Evolutionary conservation across 2,329 filamentous ascomycete genomes (phyloP).

Genomic region (Chrysoporthe deuterocubensis): DNA sequence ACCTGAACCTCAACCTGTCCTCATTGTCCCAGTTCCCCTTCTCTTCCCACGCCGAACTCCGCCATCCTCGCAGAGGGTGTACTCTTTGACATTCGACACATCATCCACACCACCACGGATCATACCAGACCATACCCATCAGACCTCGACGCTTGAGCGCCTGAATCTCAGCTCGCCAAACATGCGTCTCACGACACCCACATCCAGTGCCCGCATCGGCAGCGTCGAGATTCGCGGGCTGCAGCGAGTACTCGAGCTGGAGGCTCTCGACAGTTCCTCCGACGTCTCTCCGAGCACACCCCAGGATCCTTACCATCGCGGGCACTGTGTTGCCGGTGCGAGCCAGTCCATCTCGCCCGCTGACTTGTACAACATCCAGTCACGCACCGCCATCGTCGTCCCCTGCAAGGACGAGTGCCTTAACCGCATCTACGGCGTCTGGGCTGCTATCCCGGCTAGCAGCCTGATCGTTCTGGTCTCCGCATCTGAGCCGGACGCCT

Average conservation of each 20-base stretch:
- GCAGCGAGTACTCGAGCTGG: constrained; percentile 28
- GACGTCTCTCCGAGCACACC: background rate
- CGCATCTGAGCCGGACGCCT: constrained; percentile 34
- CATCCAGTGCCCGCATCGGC: constrained; percentile 16
- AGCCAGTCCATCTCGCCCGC: constrained; percentile 18
- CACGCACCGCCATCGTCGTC: constrained; percentile 37
- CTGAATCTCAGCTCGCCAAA: background rate
- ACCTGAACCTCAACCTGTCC: too few relatives aligned
- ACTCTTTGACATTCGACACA: too few relatives aligned
- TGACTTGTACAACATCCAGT: constrained; percentile 21
- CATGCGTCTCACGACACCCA: constrained; percentile 23
- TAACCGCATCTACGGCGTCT: constrained; percentile 34
- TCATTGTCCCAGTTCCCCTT: too few relatives aligned
- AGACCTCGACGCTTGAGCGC: background rate
- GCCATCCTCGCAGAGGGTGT: too few relatives aligned
- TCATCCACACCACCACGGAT: background rate
- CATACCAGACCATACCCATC: background rate
- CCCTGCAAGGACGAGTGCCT: constrained; percentile 39
- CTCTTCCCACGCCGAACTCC: too few relatives aligned
- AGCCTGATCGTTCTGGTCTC: constrained; percentile 40
- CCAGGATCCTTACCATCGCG: background rate
- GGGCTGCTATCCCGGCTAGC: constrained; percentile 36
- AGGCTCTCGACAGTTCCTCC: constrained; percentile 16
- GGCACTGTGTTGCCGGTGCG: background rate
- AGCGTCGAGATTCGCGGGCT: constrained; percentile 24